Evolutionary conservation across 345 rosid species (phyloP), one percentile per base, ranked within the genome.

Genomic region (Eucalyptus curtisii): DNA sequence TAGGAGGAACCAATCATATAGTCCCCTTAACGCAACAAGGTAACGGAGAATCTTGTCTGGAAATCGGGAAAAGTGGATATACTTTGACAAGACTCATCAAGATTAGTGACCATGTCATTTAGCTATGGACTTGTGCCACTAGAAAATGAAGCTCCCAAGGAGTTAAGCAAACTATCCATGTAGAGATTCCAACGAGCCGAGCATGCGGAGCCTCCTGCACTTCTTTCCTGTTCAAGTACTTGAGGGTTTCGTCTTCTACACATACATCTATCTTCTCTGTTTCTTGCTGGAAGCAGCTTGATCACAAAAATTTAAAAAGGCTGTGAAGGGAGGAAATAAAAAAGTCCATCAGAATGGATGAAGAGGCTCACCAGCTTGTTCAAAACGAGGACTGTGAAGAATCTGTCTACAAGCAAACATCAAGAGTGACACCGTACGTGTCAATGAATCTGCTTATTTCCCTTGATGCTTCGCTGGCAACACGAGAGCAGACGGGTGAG

Each of bases 221-320:
- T 87, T 95, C 95, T 92, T 91, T 92, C 90, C 95, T 89, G 90
- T 93, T 95, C 89, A 93, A 89, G 88, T 95, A 95, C 37, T 66
- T 88, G 45, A 19, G 3, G 4, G 93, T 88, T 89, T 94, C 86
- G 47, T 92, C 94, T 71, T 89, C 93, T 12, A 92, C 87, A 66
- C 95, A 95, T 5, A 93, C 91, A 84, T 95, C 95, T 71, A 81
- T 87, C 27, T 88, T 40, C 76, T 80, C 91, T 4, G 88, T 27
- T 25, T 40, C 86, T 88, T 92, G 92, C 94, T 92, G 90, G 22
- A 5, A 55, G 64, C 82, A 40, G 82, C 82, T 20, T 76, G 59
- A 42, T 13, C 82, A 76, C 15, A 40, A 76, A 40, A 40, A 10
- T 3, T 40, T 7, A 40, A 59, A 59, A 5, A 59, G 68, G 37